These are phyloP conservation scores for Pythium dissimile DNA, from an alignment of 352 stramenopile genomes.

Conservation along the genomic window DNA sequence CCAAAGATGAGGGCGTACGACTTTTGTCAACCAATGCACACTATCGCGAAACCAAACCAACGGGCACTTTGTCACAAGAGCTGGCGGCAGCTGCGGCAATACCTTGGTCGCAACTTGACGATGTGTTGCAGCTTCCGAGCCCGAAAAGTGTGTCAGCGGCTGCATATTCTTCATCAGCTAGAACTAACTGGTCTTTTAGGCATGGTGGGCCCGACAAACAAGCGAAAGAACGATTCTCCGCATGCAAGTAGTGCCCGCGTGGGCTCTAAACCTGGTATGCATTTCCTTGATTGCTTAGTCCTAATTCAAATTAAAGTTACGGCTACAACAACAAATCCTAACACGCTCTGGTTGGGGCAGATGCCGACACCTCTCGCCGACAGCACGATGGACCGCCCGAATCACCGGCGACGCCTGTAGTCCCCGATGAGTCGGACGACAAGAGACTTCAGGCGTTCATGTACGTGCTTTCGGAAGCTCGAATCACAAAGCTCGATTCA, in stretches of 20 bases:
- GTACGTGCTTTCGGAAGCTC: conserved; percentile 13
- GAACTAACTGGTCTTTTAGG: too few species aligned
- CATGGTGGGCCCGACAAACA: background rate
- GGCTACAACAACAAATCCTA: conserved; percentile 21
- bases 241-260: too few species aligned
- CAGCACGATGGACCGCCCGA: background rate
- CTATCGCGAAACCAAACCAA: background rate
- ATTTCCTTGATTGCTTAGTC: background rate
- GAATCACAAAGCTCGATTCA: background rate
- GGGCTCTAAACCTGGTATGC: background rate
- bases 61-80: conserved; percentile 16
- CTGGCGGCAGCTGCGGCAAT: conserved; percentile 21
- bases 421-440: conserved; percentile 9
- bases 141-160: too few species aligned
- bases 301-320: conserved; percentile 4
- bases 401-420: background rate
- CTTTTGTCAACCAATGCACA: too few species aligned
- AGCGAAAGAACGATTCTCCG: too few species aligned
- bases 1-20: too few species aligned
- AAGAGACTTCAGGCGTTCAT: too few species aligned
- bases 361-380: background rate
- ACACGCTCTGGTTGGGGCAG: background rate
- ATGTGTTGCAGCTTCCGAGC: too few species aligned
- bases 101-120: conserved; percentile 20
- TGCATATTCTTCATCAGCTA: too few species aligned